Conservation (phyloP, 305 asterid genomes). For the Ajuga reptans region DNA sequence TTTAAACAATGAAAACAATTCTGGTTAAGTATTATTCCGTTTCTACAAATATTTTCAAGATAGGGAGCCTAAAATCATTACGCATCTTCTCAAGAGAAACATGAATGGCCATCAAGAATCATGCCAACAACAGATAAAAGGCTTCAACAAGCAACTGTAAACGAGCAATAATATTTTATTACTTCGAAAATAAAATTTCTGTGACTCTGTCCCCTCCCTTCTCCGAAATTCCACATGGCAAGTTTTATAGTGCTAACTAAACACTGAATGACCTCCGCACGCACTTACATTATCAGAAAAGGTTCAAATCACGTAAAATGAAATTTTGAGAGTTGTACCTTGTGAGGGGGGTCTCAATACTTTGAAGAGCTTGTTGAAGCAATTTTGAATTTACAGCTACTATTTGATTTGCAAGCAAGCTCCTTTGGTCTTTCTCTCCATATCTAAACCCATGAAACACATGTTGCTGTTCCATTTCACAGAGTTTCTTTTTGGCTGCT, state of each 20-base stretch:
- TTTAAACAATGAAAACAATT: background rate
- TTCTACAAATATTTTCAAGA: background rate
- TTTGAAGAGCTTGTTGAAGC: constrained; percentile 60
- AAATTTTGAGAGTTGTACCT: constrained; percentile 38
- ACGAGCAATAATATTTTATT: background rate
- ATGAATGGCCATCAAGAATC: background rate
- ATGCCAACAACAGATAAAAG: background rate
- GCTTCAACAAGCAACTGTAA: background rate
- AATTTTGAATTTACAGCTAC: constrained; percentile 61
- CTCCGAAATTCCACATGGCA: background rate
- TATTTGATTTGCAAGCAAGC: constrained; percentile 72
- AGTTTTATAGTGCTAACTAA: background rate
- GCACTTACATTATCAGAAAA: background rate
- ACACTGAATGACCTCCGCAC: constrained; percentile 4
- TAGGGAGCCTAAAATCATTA: background rate
- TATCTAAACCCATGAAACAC: constrained; percentile 73
- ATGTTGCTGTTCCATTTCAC: constrained; percentile 82
- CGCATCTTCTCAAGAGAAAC: background rate
- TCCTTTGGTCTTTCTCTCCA: constrained; percentile 70
- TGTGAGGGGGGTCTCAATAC: constrained; percentile 29
- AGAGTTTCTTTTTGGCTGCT: constrained; percentile 83
- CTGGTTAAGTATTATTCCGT: background rate
- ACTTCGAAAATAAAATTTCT: background rate
- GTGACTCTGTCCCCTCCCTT: too few species aligned
- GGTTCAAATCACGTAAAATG: background rate